Evolutionary conservation across 257 asterid genomes (phyloP).

Genomic region (Anisodus tanguticus): DNA sequence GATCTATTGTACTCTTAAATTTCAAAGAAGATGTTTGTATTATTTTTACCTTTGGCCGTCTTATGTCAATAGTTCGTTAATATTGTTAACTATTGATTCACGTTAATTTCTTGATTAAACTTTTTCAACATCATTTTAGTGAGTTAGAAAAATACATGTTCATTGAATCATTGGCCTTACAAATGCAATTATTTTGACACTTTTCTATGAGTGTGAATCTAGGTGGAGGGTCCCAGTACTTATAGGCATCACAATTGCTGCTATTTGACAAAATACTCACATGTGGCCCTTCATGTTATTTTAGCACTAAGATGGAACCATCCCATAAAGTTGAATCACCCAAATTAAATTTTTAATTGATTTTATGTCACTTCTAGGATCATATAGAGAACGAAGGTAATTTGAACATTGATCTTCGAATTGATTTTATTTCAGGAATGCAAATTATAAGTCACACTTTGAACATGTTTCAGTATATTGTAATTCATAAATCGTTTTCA

Average conservation of each 20-base stretch:
- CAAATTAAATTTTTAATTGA: background rate
- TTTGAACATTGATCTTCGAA: background rate
- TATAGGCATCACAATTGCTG: background rate
- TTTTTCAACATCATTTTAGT: background rate
- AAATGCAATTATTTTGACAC: constrained; percentile 27
- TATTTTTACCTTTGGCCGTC: too few species aligned
- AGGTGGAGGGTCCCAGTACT: constrained; percentile 9
- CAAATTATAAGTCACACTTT: background rate
- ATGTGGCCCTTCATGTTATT: background rate
- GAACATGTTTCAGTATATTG: too few species aligned
- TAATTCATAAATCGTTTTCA: too few species aligned
- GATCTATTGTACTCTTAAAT: too few species aligned
- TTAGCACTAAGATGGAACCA: background rate
- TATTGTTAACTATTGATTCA: too few species aligned
- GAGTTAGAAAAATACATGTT: background rate
- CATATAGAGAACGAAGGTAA: background rate
- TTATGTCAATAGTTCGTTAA: too few species aligned
- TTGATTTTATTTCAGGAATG: background rate
- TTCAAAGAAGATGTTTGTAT: too few species aligned
- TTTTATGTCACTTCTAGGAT: background rate
- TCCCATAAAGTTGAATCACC: constrained; percentile 2
- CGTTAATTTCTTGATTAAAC: background rate
- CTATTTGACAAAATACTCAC: background rate
- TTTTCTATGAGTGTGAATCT: background rate
- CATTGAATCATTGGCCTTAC: background rate